These are phyloP conservation scores for Tremella mesenterica DNA, from an alignment of 768 basidiomycete genomes.

Conservation along the genomic window DNA sequence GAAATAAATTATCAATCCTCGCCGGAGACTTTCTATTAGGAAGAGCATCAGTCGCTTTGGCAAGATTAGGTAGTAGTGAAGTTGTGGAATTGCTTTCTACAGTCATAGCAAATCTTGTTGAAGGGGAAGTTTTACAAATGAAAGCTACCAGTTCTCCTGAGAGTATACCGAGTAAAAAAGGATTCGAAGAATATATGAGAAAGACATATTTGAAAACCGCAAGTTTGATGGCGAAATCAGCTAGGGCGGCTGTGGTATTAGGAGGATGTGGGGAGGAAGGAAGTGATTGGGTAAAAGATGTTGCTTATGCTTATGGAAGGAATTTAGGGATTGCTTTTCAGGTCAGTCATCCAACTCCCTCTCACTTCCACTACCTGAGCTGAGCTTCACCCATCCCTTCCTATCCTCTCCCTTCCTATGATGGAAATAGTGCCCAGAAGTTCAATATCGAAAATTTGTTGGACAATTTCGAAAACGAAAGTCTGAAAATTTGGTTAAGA, in stretches of 20 bases:
- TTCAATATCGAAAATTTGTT: neutral
- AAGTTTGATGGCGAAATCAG: conserved; percentile 78
- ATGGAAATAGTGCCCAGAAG: too few species aligned
- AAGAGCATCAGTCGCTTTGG: conserved; percentile 75
- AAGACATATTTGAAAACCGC: conserved; percentile 93
- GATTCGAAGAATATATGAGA: conserved; percentile 60
- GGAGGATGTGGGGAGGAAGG: conserved; percentile 63
- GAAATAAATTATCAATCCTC: conserved; percentile 87
- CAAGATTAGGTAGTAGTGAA: conserved; percentile 73
- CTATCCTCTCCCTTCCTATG: too few species aligned
- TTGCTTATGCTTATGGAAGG: conserved; percentile 81
- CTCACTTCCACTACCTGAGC: neutral
- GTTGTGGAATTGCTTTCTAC: conserved; percentile 88
- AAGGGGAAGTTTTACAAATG: conserved; percentile 86
- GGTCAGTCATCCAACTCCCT: conserved; percentile 53
- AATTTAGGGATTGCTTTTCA: conserved; percentile 94
- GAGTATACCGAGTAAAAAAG: conserved; percentile 40
- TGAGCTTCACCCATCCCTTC: too few species aligned
- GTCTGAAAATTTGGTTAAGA: neutral
- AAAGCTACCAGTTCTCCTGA: conserved; percentile 30
- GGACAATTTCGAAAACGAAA: neutral
- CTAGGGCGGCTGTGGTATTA: conserved; percentile 74
- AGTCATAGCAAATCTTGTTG: conserved; percentile 90
- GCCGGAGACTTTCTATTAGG: conserved; percentile 94
- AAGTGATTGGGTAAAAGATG: conserved; percentile 79